Evolutionary conservation across 805 yeast genomes (phyloP).

Genomic region (Candida manassasensis): DNA sequence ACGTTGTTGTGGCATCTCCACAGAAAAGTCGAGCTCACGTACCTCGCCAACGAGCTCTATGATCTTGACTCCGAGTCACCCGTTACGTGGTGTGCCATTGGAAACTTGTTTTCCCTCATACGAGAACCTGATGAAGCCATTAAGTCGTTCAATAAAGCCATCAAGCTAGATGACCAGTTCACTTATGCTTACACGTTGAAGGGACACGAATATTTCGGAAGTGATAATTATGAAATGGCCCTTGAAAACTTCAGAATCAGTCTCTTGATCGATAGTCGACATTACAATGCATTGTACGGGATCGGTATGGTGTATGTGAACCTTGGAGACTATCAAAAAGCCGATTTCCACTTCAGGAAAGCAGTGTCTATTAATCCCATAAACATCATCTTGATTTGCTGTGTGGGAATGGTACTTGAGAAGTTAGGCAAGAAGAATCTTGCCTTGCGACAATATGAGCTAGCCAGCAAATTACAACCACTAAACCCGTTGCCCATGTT

Average conservation of each 20-base stretch:
- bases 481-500: conserved; percentile 79
- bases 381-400: conserved; percentile 83
- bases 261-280: conserved; percentile 69
- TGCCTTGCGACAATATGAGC: conserved; percentile 76
- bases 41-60: conserved; percentile 73
- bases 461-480: conserved; percentile 83
- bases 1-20: conserved; percentile 92
- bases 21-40: conserved; percentile 72
- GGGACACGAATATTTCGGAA: conserved; percentile 87
- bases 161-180: conserved; percentile 59
- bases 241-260: conserved; percentile 78
- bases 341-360: conserved; percentile 80
- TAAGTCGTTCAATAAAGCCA: conserved; percentile 77
- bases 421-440: conserved; percentile 60
- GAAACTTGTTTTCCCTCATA: conserved; percentile 78
- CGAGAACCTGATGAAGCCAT: conserved; percentile 89
- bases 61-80: conserved; percentile 63
- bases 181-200: conserved; percentile 88
- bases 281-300: conserved; percentile 93
- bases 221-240: conserved; percentile 88
- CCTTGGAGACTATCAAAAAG: conserved; percentile 76
- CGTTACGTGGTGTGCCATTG: conserved; percentile 88
- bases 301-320: conserved; percentile 90
- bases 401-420: conserved; percentile 91
- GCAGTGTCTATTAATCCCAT: conserved; percentile 88